phyloP scores from a whole-genome alignment of 495 filamentous ascomycete species.

The Podospora sp. region DNA sequence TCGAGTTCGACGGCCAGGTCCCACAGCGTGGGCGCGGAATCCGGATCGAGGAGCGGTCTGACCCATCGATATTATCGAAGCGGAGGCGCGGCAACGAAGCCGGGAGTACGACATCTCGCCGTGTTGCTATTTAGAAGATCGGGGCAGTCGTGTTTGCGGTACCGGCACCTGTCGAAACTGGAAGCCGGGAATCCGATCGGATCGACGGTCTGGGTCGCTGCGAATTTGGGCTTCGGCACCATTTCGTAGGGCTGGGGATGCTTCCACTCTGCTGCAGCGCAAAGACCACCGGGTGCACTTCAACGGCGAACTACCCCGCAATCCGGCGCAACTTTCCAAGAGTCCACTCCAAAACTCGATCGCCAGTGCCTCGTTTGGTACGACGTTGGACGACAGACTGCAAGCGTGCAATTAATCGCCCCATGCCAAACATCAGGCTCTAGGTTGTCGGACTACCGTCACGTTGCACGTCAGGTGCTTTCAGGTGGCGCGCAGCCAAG shows the following conservation, averaged over 20 bases:
- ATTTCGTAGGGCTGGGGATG: neutral
- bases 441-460: neutral
- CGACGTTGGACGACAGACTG: neutral
- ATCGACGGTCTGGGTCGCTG: neutral
- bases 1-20: neutral
- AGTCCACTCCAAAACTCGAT: neutral
- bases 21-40: neutral
- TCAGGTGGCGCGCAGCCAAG: neutral
- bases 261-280: neutral
- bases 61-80: neutral
- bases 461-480: neutral
- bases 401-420: neutral
- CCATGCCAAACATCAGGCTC: constrained; percentile 2
- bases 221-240: neutral
- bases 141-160: neutral
- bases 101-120: neutral
- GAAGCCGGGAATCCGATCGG: neutral
- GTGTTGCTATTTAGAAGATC: neutral
- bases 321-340: neutral
- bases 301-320: neutral
- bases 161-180: neutral
- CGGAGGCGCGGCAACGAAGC: neutral
- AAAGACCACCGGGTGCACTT: neutral
- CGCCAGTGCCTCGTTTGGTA: neutral
- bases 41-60: neutral